A percentile compares a stretch with the other conserved stretches of the same genome.
Evolutionary conservation across 495 filamentous ascomycete genomes (phyloP).

Genomic region (Daldinia bambusicola): DNA sequence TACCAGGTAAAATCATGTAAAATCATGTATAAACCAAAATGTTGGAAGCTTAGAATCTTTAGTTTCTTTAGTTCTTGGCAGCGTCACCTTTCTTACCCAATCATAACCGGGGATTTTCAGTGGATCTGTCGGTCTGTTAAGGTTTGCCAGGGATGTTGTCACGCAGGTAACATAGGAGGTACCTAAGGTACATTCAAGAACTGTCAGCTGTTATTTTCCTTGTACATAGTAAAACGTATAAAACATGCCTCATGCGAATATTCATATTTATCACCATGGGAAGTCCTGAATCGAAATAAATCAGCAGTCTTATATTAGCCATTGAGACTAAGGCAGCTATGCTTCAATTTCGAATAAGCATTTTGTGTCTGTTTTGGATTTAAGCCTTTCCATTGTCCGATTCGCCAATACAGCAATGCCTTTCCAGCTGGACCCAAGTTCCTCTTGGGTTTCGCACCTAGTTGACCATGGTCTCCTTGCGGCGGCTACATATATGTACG

Average conservation of each 20-base stretch:
- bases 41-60: constrained; percentile 8
- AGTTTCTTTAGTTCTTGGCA: constrained; percentile 2
- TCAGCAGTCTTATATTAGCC: not conserved
- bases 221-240: not conserved
- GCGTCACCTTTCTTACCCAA: not conserved
- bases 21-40: not conserved
- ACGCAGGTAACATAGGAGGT: not conserved
- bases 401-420: constrained; percentile 10
- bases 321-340: not conserved
- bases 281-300: not conserved
- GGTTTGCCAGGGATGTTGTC: not conserved
- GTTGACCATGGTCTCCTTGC: constrained; percentile 28
- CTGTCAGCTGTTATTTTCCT: not conserved
- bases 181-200: not conserved
- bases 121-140: not conserved
- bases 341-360: not conserved
- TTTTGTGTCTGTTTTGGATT: not conserved
- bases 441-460: constrained; percentile 23
- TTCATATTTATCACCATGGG: not conserved
- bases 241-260: too few relatives aligned
- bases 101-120: not conserved
- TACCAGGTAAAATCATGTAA: too few relatives aligned
- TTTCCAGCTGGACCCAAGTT: constrained; percentile 11
- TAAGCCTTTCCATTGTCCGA: not conserved
- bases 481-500: constrained; percentile 18